Base-by-base conservation (phyloP, 2,329 filamentous ascomycete species). In the Trichoderma brevicompactum region DNA sequence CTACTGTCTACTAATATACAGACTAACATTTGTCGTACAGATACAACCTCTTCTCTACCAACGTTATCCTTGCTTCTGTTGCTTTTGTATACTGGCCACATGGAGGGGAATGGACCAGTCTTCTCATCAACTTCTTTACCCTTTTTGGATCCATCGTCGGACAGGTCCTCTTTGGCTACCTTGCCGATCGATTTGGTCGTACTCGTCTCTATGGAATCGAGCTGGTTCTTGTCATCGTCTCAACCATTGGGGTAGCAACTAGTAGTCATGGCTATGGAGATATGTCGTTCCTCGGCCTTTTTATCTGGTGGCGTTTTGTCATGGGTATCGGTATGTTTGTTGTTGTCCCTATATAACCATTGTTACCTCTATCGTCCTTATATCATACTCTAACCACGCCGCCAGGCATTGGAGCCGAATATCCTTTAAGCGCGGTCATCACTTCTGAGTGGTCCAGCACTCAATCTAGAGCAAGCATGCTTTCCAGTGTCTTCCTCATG, bases 401-500 rank as follows among this genome's bases (percentile, higher is more conserved):
- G n/a, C 34, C 36, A 82, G 86, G 86, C 0, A 87, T 89, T 40
- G 87, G 87, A n/a, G 87, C 85, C 15, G 87, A 90, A 74, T 90
- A 90, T 72, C 88, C 89, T 1, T 77, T 91, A 2, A 86, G 82
- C 50, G 87, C 88, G 0, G 85, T 90, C 8, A 91, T 91, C 40
- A 89, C 87, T 0, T 84, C 88, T 0, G 89, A 91, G 79, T 90
- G 83, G 79, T 79, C 83, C 5, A 85, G 82, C 61, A 89, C 86
- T 0, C 84, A 83, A 54, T 87, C 87, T n/a, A 80, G 88, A 55
- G 85, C 84, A n/a, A 85, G 82, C 19, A 90, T 90, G 88, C 79
- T 91, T 68, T 85, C 88, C 6, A 83, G 83, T 3, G 87, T 91
- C 38, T 90, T 91, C 72, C 81, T 89, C 70, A 89, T 89, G 84